Percentiles rank a stretch among this genome's conserved stretches.
These are phyloP conservation scores for Pythium brassicae DNA, from an alignment of 352 stramenopile species.

Conservation along the genomic window DNA sequence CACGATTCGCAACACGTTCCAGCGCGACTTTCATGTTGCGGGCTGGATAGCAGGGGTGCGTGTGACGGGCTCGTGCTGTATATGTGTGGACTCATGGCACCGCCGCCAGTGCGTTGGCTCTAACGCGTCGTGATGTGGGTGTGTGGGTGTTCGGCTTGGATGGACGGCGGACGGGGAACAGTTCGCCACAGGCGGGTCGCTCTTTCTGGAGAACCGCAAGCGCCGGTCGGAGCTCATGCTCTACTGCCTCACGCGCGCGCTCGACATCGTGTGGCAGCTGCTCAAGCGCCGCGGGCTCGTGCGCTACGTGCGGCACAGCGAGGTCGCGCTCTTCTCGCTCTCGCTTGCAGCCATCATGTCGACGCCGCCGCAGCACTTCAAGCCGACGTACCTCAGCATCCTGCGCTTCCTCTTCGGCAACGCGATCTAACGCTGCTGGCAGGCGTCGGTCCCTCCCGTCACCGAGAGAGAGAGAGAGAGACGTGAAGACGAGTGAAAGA, in stretches of 20 bases:
- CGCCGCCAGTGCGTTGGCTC: too few relatives aligned
- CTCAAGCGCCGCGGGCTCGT: constrained; percentile 62
- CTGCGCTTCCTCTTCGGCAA: constrained; percentile 80
- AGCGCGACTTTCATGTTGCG: constrained; percentile 45
- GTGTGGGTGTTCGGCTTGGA: too few relatives aligned
- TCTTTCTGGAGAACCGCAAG: constrained; percentile 82
- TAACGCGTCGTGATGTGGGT: too few relatives aligned
- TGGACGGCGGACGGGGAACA: too few relatives aligned
- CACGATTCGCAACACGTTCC: constrained; percentile 64
- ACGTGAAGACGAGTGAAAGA: too few relatives aligned
- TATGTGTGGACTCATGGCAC: too few relatives aligned
- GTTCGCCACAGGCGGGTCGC: constrained; percentile 46
- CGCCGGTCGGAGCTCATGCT: constrained; percentile 83
- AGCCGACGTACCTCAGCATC: constrained; percentile 79
- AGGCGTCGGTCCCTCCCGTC: too few relatives aligned
- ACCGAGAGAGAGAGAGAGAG: too few relatives aligned
- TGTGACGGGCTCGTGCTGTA: constrained; percentile 1
- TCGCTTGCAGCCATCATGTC: constrained; percentile 86
- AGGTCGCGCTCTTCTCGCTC: constrained; percentile 80
- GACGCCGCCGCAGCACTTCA: constrained; percentile 73
- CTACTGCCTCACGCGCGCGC: constrained; percentile 67
- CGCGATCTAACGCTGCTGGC: constrained; percentile 24
- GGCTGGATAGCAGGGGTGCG: constrained; percentile 53
- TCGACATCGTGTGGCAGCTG: constrained; percentile 81
- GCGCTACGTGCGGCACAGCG: constrained; percentile 70